These are phyloP conservation scores for Aspergillus fischeri DNA, from an alignment of 2,329 filamentous ascomycete genomes.

Conservation along the genomic window DNA sequence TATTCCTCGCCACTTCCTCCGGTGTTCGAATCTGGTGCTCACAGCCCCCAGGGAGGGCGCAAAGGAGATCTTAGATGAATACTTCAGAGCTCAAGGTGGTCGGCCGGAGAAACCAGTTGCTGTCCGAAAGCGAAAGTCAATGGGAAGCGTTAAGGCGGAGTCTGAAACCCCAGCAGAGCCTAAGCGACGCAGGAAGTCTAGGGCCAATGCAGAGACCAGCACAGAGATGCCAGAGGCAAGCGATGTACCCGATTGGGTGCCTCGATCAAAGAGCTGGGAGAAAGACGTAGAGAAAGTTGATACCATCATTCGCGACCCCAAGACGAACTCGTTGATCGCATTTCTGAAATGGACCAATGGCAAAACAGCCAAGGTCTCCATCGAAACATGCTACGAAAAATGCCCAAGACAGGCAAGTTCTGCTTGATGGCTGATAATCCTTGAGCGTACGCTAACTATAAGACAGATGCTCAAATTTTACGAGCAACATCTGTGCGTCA, in stretches of 20 bases:
- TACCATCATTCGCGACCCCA: constrained; percentile 39
- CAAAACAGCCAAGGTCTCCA: constrained; percentile 40
- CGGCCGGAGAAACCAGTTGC: constrained; percentile 30
- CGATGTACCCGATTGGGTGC: constrained; percentile 32
- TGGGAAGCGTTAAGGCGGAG: constrained; percentile 24
- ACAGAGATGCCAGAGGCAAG: constrained; percentile 16
- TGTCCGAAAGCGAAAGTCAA: constrained; percentile 33
- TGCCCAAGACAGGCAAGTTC: constrained; percentile 39
- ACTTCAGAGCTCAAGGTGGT: constrained; percentile 41
- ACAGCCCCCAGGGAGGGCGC: constrained; percentile 34
- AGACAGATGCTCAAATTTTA: constrained; percentile 47
- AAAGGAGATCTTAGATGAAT: constrained; percentile 36
- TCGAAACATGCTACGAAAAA: constrained; percentile 39
- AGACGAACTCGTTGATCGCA: constrained; percentile 31
- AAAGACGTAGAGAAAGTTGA: constrained; percentile 39
- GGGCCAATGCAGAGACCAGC: constrained; percentile 11
- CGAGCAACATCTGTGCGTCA: constrained; percentile 44
- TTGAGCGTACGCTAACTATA: constrained; percentile 9
- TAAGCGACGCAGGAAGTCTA: constrained; percentile 28
- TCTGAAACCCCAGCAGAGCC: constrained; percentile 15
- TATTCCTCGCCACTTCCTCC: background rate
- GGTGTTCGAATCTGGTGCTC: constrained; percentile 8
- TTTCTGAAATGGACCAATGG: constrained; percentile 44
- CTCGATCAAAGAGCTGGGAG: constrained; percentile 42
- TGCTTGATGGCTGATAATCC: background rate